Conservation (phyloP, 1,284 basidiomycete genomes). For the Spongiforma sp. region DNA sequence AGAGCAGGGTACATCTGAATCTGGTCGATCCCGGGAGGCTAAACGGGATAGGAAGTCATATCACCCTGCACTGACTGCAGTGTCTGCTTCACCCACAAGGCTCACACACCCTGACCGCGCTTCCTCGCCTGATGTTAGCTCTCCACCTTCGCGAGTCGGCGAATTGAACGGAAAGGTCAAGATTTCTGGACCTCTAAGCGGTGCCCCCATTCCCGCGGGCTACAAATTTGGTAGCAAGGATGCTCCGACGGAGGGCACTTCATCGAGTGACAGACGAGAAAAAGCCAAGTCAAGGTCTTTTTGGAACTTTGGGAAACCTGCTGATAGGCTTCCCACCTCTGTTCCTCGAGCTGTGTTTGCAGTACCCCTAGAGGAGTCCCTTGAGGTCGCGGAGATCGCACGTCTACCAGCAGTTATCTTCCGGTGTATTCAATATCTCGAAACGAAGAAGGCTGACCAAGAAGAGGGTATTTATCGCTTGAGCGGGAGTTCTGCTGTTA, state of each 20-base stretch:
- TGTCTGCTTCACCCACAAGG: conserved; percentile 50
- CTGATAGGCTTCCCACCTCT: conserved; percentile 48
- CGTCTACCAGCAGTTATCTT: conserved; percentile 95
- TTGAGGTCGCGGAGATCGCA: conserved; percentile 88
- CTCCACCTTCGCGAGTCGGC: conserved; percentile 35
- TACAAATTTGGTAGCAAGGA: conserved; percentile 88
- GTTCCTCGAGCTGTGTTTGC: conserved; percentile 86
- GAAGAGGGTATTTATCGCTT: conserved; percentile 99
- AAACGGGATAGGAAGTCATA: conserved; percentile 59
- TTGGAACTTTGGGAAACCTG: conserved; percentile 80
- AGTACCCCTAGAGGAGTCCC: conserved; percentile 85
- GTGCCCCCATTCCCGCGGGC: conserved; percentile 84
- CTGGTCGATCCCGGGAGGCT: conserved; percentile 52
- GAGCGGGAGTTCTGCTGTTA: conserved; percentile 91
- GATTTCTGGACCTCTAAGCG: conserved; percentile 90
- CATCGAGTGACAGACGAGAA: conserved; percentile 71
- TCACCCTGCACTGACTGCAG: conserved; percentile 55
- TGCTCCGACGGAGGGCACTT: conserved; percentile 49
- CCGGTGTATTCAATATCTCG: conserved; percentile 90
- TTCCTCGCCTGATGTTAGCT: conserved; percentile 62
- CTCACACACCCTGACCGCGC: conserved; percentile 53
- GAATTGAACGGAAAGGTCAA: conserved; percentile 66
- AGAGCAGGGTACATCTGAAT: conserved; percentile 56
- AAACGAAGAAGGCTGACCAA: conserved; percentile 89
- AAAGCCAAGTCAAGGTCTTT: conserved; percentile 91